phyloP scores from a whole-genome alignment of 495 filamentous ascomycete genomes.

The Penicilliopsis zonata region DNA sequence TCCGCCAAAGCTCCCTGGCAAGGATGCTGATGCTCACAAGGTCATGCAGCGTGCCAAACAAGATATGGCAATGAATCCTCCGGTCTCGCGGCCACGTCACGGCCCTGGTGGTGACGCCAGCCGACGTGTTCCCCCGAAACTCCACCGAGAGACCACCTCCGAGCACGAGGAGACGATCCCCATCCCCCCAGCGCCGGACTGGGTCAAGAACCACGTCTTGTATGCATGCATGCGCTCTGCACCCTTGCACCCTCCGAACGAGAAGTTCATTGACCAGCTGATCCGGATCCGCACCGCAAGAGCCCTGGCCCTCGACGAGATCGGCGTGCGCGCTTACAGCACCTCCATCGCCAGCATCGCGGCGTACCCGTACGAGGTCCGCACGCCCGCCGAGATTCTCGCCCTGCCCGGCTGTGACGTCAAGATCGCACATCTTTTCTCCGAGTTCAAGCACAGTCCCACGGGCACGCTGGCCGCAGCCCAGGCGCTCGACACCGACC shows the following conservation, averaged over 20 bases:
- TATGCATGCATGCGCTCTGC: constrained; percentile 79
- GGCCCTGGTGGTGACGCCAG: constrained; percentile 5
- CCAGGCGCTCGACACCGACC: constrained; percentile 49
- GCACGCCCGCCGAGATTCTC: constrained; percentile 46
- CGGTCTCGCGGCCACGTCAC: constrained; percentile 9
- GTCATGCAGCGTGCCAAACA: constrained; percentile 40
- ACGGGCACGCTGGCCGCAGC: constrained; percentile 49
- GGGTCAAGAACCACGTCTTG: constrained; percentile 47
- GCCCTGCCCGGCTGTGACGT: constrained; percentile 67
- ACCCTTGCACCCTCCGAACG: constrained; percentile 58
- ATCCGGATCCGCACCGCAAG: constrained; percentile 63
- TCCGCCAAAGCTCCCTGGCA: neutral
- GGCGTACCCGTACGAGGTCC: constrained; percentile 63
- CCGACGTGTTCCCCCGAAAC: constrained; percentile 22
- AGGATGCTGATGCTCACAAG: neutral
- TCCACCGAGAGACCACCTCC: constrained; percentile 57
- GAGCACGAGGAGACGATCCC: constrained; percentile 48
- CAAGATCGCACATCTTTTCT: constrained; percentile 70
- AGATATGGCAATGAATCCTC: constrained; percentile 8
- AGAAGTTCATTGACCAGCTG: constrained; percentile 62
- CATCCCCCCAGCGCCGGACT: constrained; percentile 54
- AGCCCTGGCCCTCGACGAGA: constrained; percentile 56
- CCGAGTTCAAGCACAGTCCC: constrained; percentile 53
- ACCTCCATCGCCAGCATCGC: constrained; percentile 72
- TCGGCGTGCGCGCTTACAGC: constrained; percentile 80